A percentile compares a stretch with the other conserved stretches of the same genome.
These are phyloP conservation scores for Symmetrospora coprosmae DNA, from an alignment of 768 basidiomycete genomes.

Conservation along the genomic window DNA sequence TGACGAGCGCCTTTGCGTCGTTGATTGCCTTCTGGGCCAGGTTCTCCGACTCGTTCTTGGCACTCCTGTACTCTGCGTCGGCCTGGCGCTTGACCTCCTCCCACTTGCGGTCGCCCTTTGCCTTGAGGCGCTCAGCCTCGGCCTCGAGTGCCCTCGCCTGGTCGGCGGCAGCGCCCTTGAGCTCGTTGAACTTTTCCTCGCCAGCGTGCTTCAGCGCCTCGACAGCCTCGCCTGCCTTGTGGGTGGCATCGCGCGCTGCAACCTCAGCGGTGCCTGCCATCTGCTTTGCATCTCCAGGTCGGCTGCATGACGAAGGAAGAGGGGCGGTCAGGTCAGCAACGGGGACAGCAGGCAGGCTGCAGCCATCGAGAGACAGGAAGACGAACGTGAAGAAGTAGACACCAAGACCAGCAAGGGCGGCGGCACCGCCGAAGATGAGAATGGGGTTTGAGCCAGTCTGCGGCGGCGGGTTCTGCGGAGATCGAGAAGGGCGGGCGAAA, in stretches of 20 bases:
- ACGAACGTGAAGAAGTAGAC: conserved; percentile 22
- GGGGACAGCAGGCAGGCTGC: too few species aligned
- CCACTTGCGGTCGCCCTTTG: conserved; percentile 11
- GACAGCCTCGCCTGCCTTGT: conserved; percentile 11
- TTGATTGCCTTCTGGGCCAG: not conserved
- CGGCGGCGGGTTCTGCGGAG: not conserved
- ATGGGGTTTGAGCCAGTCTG: not conserved
- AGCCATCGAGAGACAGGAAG: too few species aligned
- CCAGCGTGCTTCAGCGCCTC: conserved; percentile 15
- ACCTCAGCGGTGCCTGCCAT: conserved; percentile 8
- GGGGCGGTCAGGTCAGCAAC: not conserved
- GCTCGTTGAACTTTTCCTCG: conserved; percentile 5
- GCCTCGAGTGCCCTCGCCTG: conserved; percentile 8
- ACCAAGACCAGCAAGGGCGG: conserved; percentile 16
- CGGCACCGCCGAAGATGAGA: conserved; percentile 14
- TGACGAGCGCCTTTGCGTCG: conserved; percentile 10
- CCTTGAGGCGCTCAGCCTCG: conserved; percentile 16
- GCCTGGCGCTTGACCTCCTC: not conserved
- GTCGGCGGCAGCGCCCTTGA: not conserved
- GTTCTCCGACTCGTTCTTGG: not conserved
- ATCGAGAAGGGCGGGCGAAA: too few species aligned
- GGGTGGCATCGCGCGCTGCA: conserved; percentile 1
- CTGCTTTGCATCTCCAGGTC: conserved; percentile 17
- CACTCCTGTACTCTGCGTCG: not conserved
- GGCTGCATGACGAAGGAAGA: not conserved